phyloP scores from a whole-genome alignment of 2,329 filamentous ascomycete genomes.

The Falciphora oryzae region DNA sequence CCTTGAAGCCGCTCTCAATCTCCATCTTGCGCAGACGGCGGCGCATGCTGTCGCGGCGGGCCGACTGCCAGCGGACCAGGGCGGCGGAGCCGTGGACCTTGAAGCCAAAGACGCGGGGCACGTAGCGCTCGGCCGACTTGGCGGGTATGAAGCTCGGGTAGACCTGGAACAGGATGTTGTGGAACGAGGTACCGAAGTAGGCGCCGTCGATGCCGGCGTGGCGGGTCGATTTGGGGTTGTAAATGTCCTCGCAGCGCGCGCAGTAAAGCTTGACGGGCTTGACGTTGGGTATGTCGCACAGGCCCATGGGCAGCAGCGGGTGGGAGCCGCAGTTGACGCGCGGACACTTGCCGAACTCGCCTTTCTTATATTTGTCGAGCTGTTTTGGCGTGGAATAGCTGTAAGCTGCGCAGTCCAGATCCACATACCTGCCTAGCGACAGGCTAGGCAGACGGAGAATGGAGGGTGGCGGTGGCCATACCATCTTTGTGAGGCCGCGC shows the following conservation, averaged over 20 bases:
- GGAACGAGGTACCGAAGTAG: conserved; percentile 97
- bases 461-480: conserved; percentile 36
- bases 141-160: conserved; percentile 84
- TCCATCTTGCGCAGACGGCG: conserved; percentile 63
- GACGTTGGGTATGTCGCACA: conserved; percentile 79
- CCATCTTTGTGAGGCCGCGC: conserved; percentile 91
- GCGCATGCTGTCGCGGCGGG: conserved; percentile 75
- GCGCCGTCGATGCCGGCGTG: conserved; percentile 94
- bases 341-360: conserved; percentile 96
- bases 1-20: conserved; percentile 75
- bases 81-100: conserved; percentile 87
- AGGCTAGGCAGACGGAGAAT: not conserved
- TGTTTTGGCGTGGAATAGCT: conserved; percentile 29
- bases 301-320: conserved; percentile 89
- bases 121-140: conserved; percentile 81
- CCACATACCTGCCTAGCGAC: not conserved
- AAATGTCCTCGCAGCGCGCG: conserved; percentile 93
- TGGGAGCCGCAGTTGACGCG: conserved; percentile 93
- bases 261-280: conserved; percentile 97
- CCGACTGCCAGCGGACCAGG: conserved; percentile 85
- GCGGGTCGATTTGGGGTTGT: conserved; percentile 96
- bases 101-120: conserved; percentile 88
- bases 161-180: conserved; percentile 98
- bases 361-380: conserved; percentile 99
- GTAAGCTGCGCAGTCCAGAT: not conserved